A percentile compares a stretch with the other conserved stretches of the same genome.
These are phyloP conservation scores for Posidonia australis DNA, from an alignment of 106 monocot genomes.

Conservation along the genomic window DNA sequence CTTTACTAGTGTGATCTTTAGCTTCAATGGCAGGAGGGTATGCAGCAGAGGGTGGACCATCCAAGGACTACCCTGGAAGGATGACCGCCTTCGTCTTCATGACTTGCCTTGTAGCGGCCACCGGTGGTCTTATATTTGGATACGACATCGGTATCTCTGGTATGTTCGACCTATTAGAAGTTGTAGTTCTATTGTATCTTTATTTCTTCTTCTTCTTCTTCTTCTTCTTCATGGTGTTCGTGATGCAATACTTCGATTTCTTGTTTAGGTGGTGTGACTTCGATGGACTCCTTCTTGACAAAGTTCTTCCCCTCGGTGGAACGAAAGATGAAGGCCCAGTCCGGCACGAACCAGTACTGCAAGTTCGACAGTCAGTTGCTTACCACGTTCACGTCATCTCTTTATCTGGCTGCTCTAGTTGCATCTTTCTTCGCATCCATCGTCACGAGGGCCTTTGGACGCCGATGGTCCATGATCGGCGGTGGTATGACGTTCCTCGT, in stretches of 20 bases:
- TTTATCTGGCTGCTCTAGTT: constrained; percentile 31
- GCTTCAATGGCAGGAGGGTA: constrained; percentile 17
- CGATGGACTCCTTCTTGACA: constrained; percentile 17
- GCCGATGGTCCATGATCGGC: constrained; percentile 23
- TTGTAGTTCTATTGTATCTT: background rate
- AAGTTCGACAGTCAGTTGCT: constrained; percentile 32
- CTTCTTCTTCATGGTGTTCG: too few relatives aligned
- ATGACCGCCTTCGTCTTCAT: constrained; percentile 20
- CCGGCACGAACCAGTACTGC: constrained; percentile 26
- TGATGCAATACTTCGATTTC: too few relatives aligned
- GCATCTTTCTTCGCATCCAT: constrained; percentile 27
- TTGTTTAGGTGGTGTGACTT: constrained; percentile 28
- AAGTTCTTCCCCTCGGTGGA: constrained; percentile 30
- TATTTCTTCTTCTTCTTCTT: background rate
- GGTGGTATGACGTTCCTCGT: constrained; percentile 23
- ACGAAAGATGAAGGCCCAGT: constrained; percentile 14
- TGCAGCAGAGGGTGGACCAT: constrained; percentile 1
- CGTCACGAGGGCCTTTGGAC: constrained; percentile 22
- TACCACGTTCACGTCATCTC: constrained; percentile 36
- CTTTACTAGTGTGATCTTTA: too few relatives aligned
- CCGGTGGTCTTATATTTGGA: constrained; percentile 26
- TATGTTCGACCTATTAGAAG: background rate
- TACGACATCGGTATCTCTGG: constrained; percentile 29
- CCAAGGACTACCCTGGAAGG: constrained; percentile 20
- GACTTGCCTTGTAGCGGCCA: constrained; percentile 19